These are phyloP conservation scores for Solanum corneliomulleri DNA, from an alignment of 257 asterid genomes.

Conservation along the genomic window DNA sequence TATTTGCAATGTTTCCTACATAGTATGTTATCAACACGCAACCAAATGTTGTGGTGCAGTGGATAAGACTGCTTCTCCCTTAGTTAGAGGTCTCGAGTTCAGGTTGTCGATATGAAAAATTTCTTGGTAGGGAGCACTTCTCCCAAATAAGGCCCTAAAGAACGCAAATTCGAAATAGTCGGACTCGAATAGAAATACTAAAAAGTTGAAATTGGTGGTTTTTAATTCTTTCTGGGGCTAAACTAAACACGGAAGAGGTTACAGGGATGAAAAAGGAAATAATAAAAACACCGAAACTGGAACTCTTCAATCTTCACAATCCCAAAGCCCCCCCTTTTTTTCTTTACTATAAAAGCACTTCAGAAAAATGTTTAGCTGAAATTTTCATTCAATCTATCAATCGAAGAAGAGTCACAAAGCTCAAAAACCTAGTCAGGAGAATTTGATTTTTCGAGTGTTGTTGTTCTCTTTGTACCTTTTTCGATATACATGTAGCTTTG, in stretches of 20 bases:
- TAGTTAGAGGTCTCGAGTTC: neutral
- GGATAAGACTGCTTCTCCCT: neutral
- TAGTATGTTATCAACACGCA: neutral
- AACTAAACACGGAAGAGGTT: neutral
- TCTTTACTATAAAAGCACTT: neutral
- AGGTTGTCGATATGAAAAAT: too few relatives aligned
- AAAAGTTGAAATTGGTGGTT: neutral
- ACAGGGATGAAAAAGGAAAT: neutral
- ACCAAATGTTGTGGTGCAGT: neutral
- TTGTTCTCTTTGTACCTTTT: neutral
- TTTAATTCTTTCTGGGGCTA: neutral
- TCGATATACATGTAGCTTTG: neutral
- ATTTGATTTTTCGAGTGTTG: neutral
- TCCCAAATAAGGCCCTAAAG: neutral
- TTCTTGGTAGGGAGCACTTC: neutral
- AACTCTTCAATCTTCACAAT: neutral
- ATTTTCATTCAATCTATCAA: neutral
- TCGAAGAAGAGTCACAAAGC: neutral
- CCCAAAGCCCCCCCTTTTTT: neutral
- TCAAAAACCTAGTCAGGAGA: neutral
- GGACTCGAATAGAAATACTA: neutral
- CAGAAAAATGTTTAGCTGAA: neutral
- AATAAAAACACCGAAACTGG: neutral
- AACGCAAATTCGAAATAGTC: too few relatives aligned
- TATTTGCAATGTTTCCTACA: neutral